Evolutionary conservation across 768 basidiomycete species (phyloP), one percentile per base, ranked within the genome.

Genomic region (Scleroderma bovista): DNA sequence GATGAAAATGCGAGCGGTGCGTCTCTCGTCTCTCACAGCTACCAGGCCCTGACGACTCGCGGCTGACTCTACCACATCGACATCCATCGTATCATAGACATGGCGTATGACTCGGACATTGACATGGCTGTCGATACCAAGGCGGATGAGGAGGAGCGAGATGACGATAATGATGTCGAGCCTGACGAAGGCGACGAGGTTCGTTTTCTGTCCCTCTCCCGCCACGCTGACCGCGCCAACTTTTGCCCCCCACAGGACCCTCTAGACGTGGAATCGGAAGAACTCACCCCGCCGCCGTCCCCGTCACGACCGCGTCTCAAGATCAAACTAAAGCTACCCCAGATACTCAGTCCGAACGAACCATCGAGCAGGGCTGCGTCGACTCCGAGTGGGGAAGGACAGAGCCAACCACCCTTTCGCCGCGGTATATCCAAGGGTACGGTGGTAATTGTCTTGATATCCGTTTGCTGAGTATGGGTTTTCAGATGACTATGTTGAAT

Each of bases 311-410:
- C 77, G 3, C 71, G 75, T 6, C 73, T 85, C 19, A 82, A 79
- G 57, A 84, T 84, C 59, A 84, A 76, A 61, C 70, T 84, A 40
- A 84, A 79, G 57, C 61, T 83, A 4, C 78, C 79, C 13, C 63
- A 64, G 42, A 56, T 58, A 10, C 66, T 71, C 19, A 69, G 54
- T 52, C 62, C 66, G 38, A 65, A 60, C 50, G 69, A 55, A 53
- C 60, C 56, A 34, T 66, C 60, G 15, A 66, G 64, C 47, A 60
- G 68, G 20, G 57, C 52, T 20, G 52, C 57, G 23, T 64, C 61
- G 1, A 59, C 60, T 2, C 60, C 57, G 1, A 60, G 60, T 17
- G 57, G 61, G 2, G 56, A 57, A 43, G 46, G 24, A 49, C 56
- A 47, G 13, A 58, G 61, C n/a, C 63, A 51, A 19, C 54, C 58